These are phyloP conservation scores for Ophiostoma novo-ulmi DNA, from an alignment of 2,329 filamentous ascomycete genomes.

Conservation along the genomic window DNA sequence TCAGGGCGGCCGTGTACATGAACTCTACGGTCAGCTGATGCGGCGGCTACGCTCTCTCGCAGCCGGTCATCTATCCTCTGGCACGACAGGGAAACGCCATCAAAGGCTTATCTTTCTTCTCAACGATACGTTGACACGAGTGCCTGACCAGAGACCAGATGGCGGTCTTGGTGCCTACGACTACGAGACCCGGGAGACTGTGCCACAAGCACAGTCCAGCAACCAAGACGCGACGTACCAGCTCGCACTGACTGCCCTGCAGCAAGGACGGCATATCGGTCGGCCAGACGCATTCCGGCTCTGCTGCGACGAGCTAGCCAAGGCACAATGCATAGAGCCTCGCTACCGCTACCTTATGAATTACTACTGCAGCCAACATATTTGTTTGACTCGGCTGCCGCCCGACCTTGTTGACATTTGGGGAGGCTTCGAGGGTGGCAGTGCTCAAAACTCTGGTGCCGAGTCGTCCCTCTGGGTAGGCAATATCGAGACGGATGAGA, in stretches of 20 bases:
- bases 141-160: slow-evolving; percentile 4
- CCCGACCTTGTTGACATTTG: slow-evolving; percentile 16
- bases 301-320: slow-evolving; percentile 22
- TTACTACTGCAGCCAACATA: slow-evolving; percentile 25
- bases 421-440: slow-evolving; percentile 5
- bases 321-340: slow-evolving; percentile 19
- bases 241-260: slow-evolving; percentile 18
- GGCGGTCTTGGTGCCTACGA: not conserved
- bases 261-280: not conserved
- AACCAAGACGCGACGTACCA: slow-evolving; percentile 2
- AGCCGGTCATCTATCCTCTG: not conserved
- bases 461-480: slow-evolving; percentile 22
- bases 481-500: slow-evolving; percentile 23
- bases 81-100: not conserved
- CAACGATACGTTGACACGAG: slow-evolving; percentile 22
- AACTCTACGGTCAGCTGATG: slow-evolving; percentile 26
- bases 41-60: slow-evolving; percentile 24
- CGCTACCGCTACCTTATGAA: slow-evolving; percentile 25
- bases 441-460: not conserved
- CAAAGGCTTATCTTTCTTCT: slow-evolving; percentile 24
- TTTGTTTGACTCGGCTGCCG: slow-evolving; percentile 21
- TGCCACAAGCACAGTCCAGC: not conserved
- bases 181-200: slow-evolving; percentile 3
- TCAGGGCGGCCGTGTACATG: slow-evolving; percentile 22
- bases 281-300: slow-evolving; percentile 9